Conservation (phyloP, 208 protist species). For the Crithidia thermophila region DNA sequence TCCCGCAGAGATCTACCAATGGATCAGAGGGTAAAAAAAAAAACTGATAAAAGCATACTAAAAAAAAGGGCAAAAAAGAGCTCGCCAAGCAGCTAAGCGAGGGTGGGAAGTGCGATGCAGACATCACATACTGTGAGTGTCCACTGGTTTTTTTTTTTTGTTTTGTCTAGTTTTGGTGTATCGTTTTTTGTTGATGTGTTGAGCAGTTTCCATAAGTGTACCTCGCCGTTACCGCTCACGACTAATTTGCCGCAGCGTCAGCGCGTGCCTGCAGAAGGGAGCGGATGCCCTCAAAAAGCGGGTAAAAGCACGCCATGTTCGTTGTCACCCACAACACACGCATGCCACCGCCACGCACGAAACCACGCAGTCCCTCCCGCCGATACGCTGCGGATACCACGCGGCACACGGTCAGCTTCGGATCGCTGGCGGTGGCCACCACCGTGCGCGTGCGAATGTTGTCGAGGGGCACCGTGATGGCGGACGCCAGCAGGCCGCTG, state of each 20-base stretch:
- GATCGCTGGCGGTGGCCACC: slow-evolving; percentile 47
- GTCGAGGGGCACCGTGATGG: slow-evolving; percentile 77
- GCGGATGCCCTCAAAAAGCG: slow-evolving; percentile 61
- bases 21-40: too few species aligned
- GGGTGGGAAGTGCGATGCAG: too few species aligned
- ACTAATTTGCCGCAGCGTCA: not conserved
- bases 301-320: slow-evolving; percentile 87
- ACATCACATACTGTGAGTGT: too few species aligned
- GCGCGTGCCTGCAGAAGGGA: slow-evolving; percentile 18
- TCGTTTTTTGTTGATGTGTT: too few species aligned
- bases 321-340: slow-evolving; percentile 80
- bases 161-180: too few species aligned
- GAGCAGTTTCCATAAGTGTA: too few species aligned
- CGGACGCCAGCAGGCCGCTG: slow-evolving; percentile 67
- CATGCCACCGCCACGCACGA: slow-evolving; percentile 65
- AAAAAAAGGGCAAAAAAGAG: too few species aligned
- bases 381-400: slow-evolving; percentile 50
- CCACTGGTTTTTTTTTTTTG: too few species aligned
- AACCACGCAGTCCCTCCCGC: slow-evolving; percentile 52
- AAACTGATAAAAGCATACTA: too few species aligned
- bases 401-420: slow-evolving; percentile 31
- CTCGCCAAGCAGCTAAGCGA: too few species aligned
- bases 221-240: not conserved
- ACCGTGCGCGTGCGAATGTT: slow-evolving; percentile 73
- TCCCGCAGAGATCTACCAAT: too few species aligned